Evolutionary conservation across 164 flowering plant species (phyloP).

Genomic region (Nymphaea colorata): DNA sequence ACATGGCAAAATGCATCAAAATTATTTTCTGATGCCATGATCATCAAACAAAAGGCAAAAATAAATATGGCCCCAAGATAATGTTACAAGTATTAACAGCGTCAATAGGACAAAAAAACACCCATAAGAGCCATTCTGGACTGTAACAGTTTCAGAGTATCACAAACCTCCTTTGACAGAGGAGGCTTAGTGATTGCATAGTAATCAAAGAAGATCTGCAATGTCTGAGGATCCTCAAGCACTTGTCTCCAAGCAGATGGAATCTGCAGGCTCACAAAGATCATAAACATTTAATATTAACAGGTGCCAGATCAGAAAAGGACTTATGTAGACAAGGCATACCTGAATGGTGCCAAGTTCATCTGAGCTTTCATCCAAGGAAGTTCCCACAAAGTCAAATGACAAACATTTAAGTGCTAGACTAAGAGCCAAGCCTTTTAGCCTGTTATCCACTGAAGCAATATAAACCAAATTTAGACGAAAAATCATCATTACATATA

Average conservation of each 20-base stretch:
- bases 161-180: slow-evolving; percentile 82
- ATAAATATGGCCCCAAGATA: no score
- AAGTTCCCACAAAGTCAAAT: slow-evolving; percentile 93
- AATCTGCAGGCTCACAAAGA: slow-evolving; percentile 32
- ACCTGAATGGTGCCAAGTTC: slow-evolving; percentile 99
- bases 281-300: slow-evolving; percentile 5
- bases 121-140: no score
- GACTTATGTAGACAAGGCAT: not conserved
- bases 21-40: no score
- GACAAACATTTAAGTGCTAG: slow-evolving; percentile 82
- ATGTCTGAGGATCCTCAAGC: slow-evolving; percentile 76
- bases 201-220: slow-evolving; percentile 94
- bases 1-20: no score
- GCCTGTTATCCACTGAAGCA: slow-evolving; percentile 42
- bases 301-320: not conserved
- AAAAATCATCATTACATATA: slow-evolving; percentile 1
- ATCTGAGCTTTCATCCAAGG: slow-evolving; percentile 96
- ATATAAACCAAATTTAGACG: slow-evolving; percentile 1
- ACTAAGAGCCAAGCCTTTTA: slow-evolving; percentile 82
- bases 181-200: slow-evolving; percentile 72
- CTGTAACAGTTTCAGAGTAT: no score
- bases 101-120: no score
- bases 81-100: no score
- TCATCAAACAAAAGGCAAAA: no score
- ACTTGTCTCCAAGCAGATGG: slow-evolving; percentile 82